These are phyloP conservation scores for Yarrowia osloensis DNA, from an alignment of 805 yeast genomes.

Conservation along the genomic window DNA sequence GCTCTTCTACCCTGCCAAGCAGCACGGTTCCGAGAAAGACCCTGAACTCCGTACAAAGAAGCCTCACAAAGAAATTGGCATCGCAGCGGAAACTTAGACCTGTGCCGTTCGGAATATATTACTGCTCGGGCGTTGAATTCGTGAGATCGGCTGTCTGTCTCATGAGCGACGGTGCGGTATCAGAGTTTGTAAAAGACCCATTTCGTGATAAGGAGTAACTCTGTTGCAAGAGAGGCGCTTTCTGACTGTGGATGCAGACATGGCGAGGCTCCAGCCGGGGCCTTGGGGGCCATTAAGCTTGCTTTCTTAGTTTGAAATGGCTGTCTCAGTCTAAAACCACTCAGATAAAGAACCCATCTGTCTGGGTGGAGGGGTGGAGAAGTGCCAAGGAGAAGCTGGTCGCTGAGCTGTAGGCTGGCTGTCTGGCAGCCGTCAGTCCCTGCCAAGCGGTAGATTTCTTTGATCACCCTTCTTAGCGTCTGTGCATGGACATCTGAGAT, in stretches of 20 bases:
- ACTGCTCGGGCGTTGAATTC: not conserved
- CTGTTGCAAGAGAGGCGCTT: not conserved
- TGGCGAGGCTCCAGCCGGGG: not conserved
- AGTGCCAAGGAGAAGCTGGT: not conserved
- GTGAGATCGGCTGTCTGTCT: not conserved
- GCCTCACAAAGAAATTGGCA: not conserved
- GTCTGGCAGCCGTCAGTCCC: not conserved
- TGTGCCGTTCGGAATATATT: not conserved
- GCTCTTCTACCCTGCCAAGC: not conserved
- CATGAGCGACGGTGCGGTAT: not conserved
- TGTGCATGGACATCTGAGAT: not conserved
- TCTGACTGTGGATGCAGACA: not conserved
- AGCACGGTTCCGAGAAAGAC: slow-evolving; percentile 2
- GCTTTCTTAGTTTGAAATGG: not conserved
- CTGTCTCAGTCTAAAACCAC: not conserved
- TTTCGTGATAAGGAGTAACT: slow-evolving; percentile 6
- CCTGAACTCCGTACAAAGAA: not conserved
- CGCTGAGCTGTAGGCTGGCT: not conserved
- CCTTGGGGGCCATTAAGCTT: not conserved
- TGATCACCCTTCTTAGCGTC: not conserved
- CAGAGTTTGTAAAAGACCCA: not conserved
- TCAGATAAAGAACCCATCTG: not conserved
- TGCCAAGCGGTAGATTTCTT: not conserved
- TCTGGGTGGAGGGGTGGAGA: not conserved
- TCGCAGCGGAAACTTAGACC: not conserved